Percentiles rank a stretch among this genome's conserved stretches.
These are phyloP conservation scores for Stenocarpella maydis DNA, from an alignment of 2,329 filamentous ascomycete species.

Conservation along the genomic window DNA sequence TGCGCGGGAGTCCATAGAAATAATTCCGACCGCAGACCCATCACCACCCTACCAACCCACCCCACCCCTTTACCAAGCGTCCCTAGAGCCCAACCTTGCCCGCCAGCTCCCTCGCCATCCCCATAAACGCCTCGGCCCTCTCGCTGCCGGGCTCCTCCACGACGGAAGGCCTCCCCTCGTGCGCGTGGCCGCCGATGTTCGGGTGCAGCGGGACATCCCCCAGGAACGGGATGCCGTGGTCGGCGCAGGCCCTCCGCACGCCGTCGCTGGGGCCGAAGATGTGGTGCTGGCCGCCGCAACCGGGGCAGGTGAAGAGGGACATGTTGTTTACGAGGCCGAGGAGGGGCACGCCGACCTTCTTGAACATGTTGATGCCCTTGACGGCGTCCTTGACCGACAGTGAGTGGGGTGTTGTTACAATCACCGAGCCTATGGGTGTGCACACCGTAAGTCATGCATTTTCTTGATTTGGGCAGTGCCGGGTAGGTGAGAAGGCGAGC, in stretches of 20 bases:
- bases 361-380: conserved; percentile 92
- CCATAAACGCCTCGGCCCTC: conserved; percentile 75
- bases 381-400: conserved; percentile 91
- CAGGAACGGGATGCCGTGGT: conserved; percentile 79
- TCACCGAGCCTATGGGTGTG: conserved; percentile 70
- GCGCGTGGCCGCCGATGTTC: conserved; percentile 85
- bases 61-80: not conserved
- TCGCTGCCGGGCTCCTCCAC: conserved; percentile 83
- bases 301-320: conserved; percentile 82
- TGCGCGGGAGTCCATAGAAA: not conserved
- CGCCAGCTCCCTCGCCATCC: conserved; percentile 68
- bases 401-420: conserved; percentile 93
- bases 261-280: conserved; percentile 76
- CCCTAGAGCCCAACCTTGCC: conserved; percentile 52
- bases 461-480: not conserved
- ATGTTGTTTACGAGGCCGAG: conserved; percentile 94
- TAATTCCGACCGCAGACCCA: not conserved
- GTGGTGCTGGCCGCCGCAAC: conserved; percentile 76
- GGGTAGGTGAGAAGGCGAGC: conserved; percentile 37
- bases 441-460: not conserved
- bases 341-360: conserved; percentile 80
- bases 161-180: conserved; percentile 87
- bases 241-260: conserved; percentile 73
- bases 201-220: conserved; percentile 90
- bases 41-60: not conserved